Evolutionary conservation across 257 asterid species (phyloP), one percentile per base, ranked within the genome.

Genomic region (Solanum arcanum): DNA sequence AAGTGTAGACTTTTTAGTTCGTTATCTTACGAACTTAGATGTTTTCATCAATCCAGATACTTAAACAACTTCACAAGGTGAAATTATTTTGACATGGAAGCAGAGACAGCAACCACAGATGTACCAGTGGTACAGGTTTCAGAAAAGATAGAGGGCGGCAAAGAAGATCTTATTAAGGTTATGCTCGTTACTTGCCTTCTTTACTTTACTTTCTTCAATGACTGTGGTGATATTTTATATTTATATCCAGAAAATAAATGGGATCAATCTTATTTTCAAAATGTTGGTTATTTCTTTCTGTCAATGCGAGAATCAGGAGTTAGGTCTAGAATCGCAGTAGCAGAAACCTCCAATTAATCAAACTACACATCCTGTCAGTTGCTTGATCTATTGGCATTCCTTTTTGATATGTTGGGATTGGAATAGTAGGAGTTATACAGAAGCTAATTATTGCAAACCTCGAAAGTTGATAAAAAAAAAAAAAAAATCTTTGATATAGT

Each of bases 61-160:
- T 62, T 77, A 68, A 59, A 86, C 87, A 78, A 13, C 83, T 77
- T 77, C 88, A 86, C 49, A 76, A 60, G 49, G 37, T 75, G 60
- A 82, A 69, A 52, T 88, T 62, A 73, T 87, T 84, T 68, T 69
- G 91, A 49, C 64, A 96, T 96, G 97, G 96, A 95, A 85, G 94
- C 85, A 29, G 98, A 93, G 73, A 86, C 92, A 27, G 33, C 91
- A 84, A 86, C 70, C 81, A 86, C 84, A 87, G 93, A 93, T 69
- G 83, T 91, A 84, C 92, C 93, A 44, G 89, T 73, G 75, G 80
- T 90, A n/a, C 92, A 90, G 89, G 74, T 87, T 76, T 90, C 87
- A 16, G 94, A 93, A 83, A 93, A 91, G 42, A 90, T 85, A 74
- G 89, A 86, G 81, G 72, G 77, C 89, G 72, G 77, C 89, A 88